These are phyloP conservation scores for Nothophoma quercina DNA, from an alignment of 2,329 filamentous ascomycete species.

Conservation along the genomic window DNA sequence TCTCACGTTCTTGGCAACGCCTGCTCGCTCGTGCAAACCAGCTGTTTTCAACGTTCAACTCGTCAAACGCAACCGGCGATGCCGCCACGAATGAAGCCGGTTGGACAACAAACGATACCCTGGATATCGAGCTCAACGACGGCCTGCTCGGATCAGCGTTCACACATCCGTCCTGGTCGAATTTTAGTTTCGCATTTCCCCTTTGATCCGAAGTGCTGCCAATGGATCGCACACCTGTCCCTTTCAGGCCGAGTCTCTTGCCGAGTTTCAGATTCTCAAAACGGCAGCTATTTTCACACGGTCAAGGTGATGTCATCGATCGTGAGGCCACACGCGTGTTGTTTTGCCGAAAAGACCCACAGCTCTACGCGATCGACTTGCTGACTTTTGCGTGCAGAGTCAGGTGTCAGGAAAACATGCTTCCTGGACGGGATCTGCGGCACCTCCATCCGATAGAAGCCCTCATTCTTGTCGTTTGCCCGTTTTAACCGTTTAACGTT, in stretches of 20 bases:
- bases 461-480: neutral
- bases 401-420: neutral
- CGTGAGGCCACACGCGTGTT: neutral
- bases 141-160: conserved; percentile 3
- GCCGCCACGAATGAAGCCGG: neutral
- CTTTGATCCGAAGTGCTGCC: neutral
- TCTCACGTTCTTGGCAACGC: conserved; percentile 12
- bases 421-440: neutral
- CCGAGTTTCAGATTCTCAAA: neutral
- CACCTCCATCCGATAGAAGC: neutral
- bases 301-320: conserved; percentile 12
- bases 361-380: neutral
- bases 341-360: neutral
- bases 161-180: neutral
- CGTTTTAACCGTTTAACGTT: neutral
- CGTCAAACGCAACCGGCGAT: neutral
- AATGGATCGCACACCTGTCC: neutral
- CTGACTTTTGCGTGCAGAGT: neutral
- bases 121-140: neutral
- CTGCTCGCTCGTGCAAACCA: neutral
- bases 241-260: neutral
- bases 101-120: conserved; percentile 1
- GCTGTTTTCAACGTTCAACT: neutral
- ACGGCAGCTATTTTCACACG: neutral
- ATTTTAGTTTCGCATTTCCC: neutral